Evolutionary conservation across 257 asterid genomes (phyloP).

Genomic region (Scutellaria barbata): DNA sequence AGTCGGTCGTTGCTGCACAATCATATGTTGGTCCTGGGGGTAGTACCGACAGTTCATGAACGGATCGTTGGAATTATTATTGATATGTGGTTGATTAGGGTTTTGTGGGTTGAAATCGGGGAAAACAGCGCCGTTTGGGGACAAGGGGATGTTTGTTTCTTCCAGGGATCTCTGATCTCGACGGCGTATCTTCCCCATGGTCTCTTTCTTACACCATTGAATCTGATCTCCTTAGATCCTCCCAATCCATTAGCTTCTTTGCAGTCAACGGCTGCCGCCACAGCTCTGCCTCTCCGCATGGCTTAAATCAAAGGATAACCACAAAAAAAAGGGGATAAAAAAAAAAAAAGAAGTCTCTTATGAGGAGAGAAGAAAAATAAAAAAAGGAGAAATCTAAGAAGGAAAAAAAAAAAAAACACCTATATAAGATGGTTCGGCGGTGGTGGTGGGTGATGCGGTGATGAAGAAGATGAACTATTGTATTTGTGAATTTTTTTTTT

Average conservation of each 20-base stretch:
- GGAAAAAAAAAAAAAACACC: conserved; percentile 27
- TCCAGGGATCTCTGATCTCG: conserved; percentile 64
- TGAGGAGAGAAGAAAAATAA: conserved; percentile 23
- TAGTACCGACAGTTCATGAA: conserved; percentile 46
- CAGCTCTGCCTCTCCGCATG: conserved; percentile 52
- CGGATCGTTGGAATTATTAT: conserved; percentile 39
- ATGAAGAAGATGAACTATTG: no score
- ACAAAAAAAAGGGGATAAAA: not conserved
- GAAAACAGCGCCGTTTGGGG: conserved; percentile 30
- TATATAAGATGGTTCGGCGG: no score
- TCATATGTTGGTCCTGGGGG: conserved; percentile 41
- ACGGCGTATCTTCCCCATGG: conserved; percentile 65
- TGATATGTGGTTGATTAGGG: conserved; percentile 42
- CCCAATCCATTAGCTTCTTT: conserved; percentile 47
- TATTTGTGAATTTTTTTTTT: no score
- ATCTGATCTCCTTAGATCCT: conserved; percentile 51
- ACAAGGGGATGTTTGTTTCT: conserved; percentile 50
- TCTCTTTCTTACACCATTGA: conserved; percentile 53
- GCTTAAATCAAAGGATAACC: conserved; percentile 30
- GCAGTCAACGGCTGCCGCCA: conserved; percentile 37
- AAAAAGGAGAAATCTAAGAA: not conserved
- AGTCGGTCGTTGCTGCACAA: conserved; percentile 61
- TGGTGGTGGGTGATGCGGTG: no score
- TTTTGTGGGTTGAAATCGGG: conserved; percentile 46
- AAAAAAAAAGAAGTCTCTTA: not conserved